phyloP scores from a whole-genome alignment of 2,329 filamentous ascomycete genomes.

The Aspergillus ochraceus region DNA sequence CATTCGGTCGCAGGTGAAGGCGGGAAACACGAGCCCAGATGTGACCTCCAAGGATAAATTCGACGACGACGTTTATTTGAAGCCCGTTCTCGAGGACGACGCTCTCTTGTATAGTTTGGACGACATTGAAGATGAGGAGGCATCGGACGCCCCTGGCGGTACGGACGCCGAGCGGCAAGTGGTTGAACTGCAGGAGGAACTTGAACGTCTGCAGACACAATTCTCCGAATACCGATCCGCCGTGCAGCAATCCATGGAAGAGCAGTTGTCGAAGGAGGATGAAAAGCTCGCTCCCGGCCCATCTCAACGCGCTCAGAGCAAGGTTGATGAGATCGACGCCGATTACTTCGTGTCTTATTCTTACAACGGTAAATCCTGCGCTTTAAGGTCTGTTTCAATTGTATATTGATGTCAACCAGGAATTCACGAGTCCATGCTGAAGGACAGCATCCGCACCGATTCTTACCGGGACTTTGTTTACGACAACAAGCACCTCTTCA shows the following conservation, averaged over 20 bases:
- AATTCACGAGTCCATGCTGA: constrained; percentile 95
- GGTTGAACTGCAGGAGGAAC: constrained; percentile 62
- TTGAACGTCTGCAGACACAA: constrained; percentile 60
- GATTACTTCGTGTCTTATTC: constrained; percentile 67
- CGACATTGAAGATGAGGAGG: constrained; percentile 59
- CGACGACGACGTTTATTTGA: constrained; percentile 76
- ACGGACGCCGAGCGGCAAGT: constrained; percentile 48
- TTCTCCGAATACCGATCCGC: constrained; percentile 66
- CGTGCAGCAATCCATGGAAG: constrained; percentile 66
- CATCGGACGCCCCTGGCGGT: constrained; percentile 24
- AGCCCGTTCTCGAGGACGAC: constrained; percentile 85
- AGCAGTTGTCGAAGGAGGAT: constrained; percentile 61
- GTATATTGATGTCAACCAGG: constrained; percentile 48
- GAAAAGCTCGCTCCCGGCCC: constrained; percentile 37
- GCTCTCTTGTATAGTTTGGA: constrained; percentile 84
- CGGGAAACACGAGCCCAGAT: constrained; percentile 50
- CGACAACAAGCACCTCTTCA: constrained; percentile 82
- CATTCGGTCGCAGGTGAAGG: constrained; percentile 49
- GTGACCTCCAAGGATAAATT: constrained; percentile 64
- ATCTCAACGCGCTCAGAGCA: constrained; percentile 29
- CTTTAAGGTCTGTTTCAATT: not conserved
- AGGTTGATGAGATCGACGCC: constrained; percentile 54
- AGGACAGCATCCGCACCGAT: constrained; percentile 83
- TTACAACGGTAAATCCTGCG: constrained; percentile 59
- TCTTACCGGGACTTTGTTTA: constrained; percentile 96